These are phyloP conservation scores for Erigeron philadelphicus DNA, from an alignment of 140 eudicot genomes.

Conservation along the genomic window DNA sequence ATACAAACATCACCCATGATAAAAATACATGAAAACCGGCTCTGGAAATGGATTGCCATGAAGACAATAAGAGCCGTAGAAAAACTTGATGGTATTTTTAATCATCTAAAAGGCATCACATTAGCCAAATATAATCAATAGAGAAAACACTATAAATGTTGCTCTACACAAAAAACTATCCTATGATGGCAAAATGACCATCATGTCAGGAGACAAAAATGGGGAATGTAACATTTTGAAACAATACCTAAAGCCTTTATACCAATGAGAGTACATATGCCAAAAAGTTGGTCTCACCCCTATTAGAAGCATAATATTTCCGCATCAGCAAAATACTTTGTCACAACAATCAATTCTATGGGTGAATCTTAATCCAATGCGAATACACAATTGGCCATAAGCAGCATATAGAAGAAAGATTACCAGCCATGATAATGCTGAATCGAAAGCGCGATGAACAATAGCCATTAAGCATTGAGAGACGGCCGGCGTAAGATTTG, in stretches of 20 bases:
- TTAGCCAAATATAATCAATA: slow-evolving; percentile 7
- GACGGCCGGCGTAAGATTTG: slow-evolving; percentile 88
- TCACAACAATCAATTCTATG: neutral
- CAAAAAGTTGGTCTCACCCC: neutral
- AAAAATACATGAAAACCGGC: neutral
- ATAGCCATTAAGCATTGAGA: slow-evolving; percentile 93
- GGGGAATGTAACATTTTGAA: neutral
- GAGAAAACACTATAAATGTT: neutral
- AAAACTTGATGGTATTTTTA: neutral
- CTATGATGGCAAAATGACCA: neutral
- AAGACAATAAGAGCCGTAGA: slow-evolving; percentile 1
- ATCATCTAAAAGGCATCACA: neutral
- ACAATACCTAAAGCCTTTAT: neutral
- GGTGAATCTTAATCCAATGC: neutral
- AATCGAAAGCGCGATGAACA: slow-evolving; percentile 76
- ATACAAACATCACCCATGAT: neutral
- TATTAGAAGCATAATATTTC: neutral
- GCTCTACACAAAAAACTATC: neutral
- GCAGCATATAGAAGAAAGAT: slow-evolving; percentile 5
- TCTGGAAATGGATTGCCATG: neutral
- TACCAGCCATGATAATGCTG: slow-evolving; percentile 91
- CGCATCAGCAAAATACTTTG: no score
- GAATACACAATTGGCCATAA: slow-evolving; percentile 16
- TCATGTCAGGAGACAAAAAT: slow-evolving; percentile 3
- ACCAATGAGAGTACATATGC: neutral